phyloP scores from a whole-genome alignment of 441 rosid genomes.

The Aleurites moluccanus region DNA sequence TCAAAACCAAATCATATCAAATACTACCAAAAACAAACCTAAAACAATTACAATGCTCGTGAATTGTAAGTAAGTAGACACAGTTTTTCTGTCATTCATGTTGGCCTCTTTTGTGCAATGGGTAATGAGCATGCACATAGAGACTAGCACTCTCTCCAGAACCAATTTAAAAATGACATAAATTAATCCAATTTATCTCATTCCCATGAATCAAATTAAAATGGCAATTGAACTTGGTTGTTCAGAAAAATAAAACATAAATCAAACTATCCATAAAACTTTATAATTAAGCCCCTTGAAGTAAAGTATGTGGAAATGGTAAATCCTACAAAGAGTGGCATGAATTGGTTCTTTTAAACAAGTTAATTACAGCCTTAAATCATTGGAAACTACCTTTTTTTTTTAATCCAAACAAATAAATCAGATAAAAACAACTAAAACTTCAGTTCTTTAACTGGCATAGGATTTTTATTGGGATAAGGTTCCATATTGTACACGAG shows the following conservation, averaged over 20 bases:
- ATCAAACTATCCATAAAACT: neutral
- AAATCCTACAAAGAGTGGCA: neutral
- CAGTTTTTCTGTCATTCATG: neutral
- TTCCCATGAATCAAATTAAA: neutral
- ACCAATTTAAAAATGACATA: conserved; percentile 1
- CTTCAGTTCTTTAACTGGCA: neutral
- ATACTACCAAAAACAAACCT: neutral
- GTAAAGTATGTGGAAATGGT: neutral
- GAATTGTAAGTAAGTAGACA: neutral
- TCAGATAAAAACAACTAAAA: neutral
- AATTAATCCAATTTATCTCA: neutral
- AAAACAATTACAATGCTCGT: neutral
- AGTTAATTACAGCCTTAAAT: neutral
- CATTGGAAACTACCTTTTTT: neutral
- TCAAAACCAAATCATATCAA: neutral
- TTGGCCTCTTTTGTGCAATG: conserved; percentile 6
- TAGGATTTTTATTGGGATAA: neutral
- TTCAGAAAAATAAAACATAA: neutral
- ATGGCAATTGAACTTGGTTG: neutral
- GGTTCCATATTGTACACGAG: neutral
- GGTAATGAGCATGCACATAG: neutral
- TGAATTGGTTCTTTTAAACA: neutral
- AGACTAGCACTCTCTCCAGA: neutral
- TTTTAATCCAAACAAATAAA: neutral
- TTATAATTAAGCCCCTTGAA: neutral